Conservation (phyloP, 805 yeast genomes). For the Zygoascus biomembranicola region DNA sequence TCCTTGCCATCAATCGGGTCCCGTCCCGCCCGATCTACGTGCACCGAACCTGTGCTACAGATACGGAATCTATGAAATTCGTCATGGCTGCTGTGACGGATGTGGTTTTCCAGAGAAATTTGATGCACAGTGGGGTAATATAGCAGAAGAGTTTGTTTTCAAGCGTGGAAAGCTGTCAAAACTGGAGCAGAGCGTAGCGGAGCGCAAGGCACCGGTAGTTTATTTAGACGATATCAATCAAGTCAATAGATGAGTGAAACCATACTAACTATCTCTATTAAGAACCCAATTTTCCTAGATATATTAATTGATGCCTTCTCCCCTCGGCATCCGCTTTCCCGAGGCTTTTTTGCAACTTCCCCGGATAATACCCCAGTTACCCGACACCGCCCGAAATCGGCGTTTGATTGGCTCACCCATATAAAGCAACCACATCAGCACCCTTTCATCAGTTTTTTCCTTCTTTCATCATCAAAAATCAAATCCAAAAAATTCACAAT, state of each 20-base stretch:
- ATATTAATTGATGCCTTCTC: too few species aligned
- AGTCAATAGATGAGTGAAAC: too few species aligned
- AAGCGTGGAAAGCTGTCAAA: too few species aligned
- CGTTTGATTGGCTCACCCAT: not conserved
- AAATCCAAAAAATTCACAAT: not conserved
- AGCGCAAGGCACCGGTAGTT: too few species aligned
- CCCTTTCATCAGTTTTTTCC: not conserved
- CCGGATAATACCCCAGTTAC: not conserved
- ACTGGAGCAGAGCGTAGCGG: too few species aligned
- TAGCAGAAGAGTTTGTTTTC: constrained; percentile 19
- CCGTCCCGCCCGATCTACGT: constrained; percentile 74
- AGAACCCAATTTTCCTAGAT: too few species aligned
- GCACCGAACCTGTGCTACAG: constrained; percentile 94
- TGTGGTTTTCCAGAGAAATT: constrained; percentile 73
- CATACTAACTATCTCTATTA: too few species aligned
- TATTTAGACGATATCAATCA: too few species aligned
- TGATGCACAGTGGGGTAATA: constrained; percentile 69
- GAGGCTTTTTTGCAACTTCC: too few species aligned
- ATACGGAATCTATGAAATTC: constrained; percentile 77
- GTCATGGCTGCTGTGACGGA: constrained; percentile 91
- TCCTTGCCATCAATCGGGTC: constrained; percentile 52
- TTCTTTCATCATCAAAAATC: not conserved
- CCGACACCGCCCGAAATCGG: not conserved
- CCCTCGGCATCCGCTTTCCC: too few species aligned
- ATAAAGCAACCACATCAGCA: not conserved